Conservation (phyloP, 2,329 filamentous ascomycete species). For the Diplocarpon rosae region DNA sequence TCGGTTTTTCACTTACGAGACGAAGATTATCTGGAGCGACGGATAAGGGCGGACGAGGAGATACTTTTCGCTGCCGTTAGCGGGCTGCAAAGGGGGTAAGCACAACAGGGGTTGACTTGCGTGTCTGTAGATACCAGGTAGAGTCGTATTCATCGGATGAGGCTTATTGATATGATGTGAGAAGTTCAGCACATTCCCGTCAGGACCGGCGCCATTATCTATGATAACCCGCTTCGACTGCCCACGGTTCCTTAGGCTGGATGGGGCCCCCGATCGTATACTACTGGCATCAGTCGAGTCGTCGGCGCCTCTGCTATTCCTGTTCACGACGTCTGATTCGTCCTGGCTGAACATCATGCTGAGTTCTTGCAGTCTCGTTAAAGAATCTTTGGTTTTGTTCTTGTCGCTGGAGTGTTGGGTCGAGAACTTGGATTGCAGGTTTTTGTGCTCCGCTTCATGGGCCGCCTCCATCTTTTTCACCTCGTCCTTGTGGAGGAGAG, state of each 20-base stretch:
- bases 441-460: conserved; percentile 5
- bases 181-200: conserved; percentile 5
- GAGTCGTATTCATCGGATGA: conserved; percentile 22
- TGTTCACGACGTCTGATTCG: conserved; percentile 52
- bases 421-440: not conserved
- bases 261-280: conserved; percentile 9
- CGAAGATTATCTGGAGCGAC: conserved; percentile 55
- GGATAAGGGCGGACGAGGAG: conserved; percentile 55
- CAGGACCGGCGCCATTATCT: conserved; percentile 3
- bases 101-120: conserved; percentile 4
- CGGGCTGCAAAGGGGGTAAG: not conserved
- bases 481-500: conserved; percentile 30
- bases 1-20: conserved; percentile 32
- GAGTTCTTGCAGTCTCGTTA: conserved; percentile 51
- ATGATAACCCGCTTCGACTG: conserved; percentile 13
- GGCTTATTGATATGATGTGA: conserved; percentile 8
- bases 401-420: not conserved
- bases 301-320: conserved; percentile 44
- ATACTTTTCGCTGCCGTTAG: conserved; percentile 30
- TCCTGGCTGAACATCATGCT: conserved; percentile 56
- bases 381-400: conserved; percentile 24
- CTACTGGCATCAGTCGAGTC: conserved; percentile 11
- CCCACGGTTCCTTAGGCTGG: conserved; percentile 9
- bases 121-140: conserved; percentile 35
- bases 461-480: not conserved